Evolutionary conservation across 2,329 filamentous ascomycete species (phyloP).

Genomic region (Periconia digitata): DNA sequence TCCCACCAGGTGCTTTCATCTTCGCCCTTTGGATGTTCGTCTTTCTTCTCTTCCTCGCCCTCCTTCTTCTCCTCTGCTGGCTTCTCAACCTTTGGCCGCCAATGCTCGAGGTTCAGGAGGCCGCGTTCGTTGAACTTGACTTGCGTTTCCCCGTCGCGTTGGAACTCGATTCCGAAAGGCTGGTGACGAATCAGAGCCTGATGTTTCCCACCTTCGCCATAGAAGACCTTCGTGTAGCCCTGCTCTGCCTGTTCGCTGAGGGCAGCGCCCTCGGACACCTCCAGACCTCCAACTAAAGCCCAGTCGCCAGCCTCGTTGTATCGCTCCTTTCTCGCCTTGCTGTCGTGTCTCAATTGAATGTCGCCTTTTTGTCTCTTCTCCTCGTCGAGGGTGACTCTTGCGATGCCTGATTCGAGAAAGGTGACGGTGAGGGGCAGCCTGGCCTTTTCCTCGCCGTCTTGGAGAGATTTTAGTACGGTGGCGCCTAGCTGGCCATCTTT

Average conservation of each 20-base stretch:
- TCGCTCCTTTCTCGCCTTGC: constrained; percentile 82
- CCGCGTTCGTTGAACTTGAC: constrained; percentile 90
- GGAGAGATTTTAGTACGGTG: constrained; percentile 77
- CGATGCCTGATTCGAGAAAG: constrained; percentile 86
- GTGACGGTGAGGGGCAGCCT: constrained; percentile 81
- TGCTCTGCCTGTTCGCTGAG: constrained; percentile 66
- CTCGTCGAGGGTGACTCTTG: constrained; percentile 87
- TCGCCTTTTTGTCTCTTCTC: constrained; percentile 86
- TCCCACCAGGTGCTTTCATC: constrained; percentile 98
- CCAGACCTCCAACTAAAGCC: constrained; percentile 80
- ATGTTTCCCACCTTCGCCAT: constrained; percentile 74
- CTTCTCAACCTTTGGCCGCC: constrained; percentile 82
- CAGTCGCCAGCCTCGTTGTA: constrained; percentile 91
- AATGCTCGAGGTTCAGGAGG: constrained; percentile 91
- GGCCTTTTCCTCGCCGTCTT: constrained; percentile 66
- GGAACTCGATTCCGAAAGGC: constrained; percentile 85
- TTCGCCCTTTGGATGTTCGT: constrained; percentile 52
- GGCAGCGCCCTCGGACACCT: constrained; percentile 70
- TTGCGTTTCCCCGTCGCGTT: constrained; percentile 77
- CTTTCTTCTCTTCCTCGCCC: constrained; percentile 47
- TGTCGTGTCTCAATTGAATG: constrained; percentile 83
- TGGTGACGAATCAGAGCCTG: constrained; percentile 81
- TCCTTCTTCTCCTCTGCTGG: constrained; percentile 42
- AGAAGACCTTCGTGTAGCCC: constrained; percentile 72
- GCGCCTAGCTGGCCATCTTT: constrained; percentile 79